A percentile compares a stretch with the other conserved stretches of the same genome.
These are phyloP conservation scores for Emergomyces orientalis DNA, from an alignment of 2,329 filamentous ascomycete genomes.

Conservation along the genomic window DNA sequence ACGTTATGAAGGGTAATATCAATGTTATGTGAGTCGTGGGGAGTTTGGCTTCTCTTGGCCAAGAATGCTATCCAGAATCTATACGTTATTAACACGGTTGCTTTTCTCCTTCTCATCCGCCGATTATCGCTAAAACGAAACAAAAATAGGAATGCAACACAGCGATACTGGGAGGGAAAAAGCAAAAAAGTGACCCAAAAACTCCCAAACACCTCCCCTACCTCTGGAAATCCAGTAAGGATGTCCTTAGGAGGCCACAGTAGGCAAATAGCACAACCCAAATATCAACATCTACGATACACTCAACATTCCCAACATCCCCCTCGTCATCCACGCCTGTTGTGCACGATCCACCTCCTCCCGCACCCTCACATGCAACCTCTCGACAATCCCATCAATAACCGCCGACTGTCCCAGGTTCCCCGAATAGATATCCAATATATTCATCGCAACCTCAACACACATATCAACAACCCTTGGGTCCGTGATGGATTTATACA, in stretches of 20 bases:
- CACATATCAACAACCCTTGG: conserved; percentile 72
- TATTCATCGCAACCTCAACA: conserved; percentile 69
- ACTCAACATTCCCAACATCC: conserved; percentile 74
- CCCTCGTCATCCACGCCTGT: conserved; percentile 68
- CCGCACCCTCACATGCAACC: conserved; percentile 60
- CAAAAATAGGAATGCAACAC: neutral
- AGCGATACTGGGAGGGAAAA: neutral
- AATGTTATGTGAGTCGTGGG: conserved; percentile 9
- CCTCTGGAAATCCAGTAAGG: neutral
- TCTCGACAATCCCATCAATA: conserved; percentile 60
- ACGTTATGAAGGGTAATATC: no score
- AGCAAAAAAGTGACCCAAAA: neutral
- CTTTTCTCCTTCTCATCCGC: neutral
- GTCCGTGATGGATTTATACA: conserved; percentile 69
- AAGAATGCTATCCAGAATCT: neutral
- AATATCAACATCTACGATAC: conserved; percentile 9
- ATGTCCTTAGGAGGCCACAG: neutral
- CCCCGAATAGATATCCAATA: conserved; percentile 81
- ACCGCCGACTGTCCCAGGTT: conserved; percentile 64
- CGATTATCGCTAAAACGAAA: neutral
- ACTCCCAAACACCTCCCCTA: neutral
- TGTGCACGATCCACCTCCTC: conserved; percentile 75
- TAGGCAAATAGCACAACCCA: neutral
- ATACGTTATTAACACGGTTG: neutral
- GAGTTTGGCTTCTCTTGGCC: conserved; percentile 10